Percentiles rank a stretch among this genome's conserved stretches.
Conservation (phyloP, 352 stramenopile genomes). For the Pythium rishiriense region DNA sequence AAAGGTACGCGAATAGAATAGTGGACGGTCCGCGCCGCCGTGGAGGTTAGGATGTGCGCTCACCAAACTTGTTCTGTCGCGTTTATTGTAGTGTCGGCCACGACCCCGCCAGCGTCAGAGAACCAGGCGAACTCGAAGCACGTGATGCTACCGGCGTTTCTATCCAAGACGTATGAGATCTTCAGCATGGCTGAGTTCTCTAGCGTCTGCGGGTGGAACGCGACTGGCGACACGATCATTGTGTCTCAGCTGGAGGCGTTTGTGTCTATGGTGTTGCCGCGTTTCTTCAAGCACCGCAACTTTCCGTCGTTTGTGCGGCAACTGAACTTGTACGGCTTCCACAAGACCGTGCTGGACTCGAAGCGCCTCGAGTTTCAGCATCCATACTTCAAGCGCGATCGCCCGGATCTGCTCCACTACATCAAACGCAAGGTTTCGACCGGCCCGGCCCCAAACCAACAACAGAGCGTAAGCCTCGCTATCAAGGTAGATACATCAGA, state of each 20-base stretch:
- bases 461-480: conserved; percentile 48
- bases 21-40: neutral
- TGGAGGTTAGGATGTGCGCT: neutral
- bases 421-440: conserved; percentile 90
- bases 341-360: conserved; percentile 92
- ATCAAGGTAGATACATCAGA: conserved; percentile 42
- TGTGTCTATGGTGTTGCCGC: conserved; percentile 79
- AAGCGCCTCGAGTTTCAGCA: conserved; percentile 94
- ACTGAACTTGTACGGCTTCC: conserved; percentile 94
- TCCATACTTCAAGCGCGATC: conserved; percentile 88
- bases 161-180: conserved; percentile 95
- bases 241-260: conserved; percentile 87
- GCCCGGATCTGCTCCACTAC: conserved; percentile 80
- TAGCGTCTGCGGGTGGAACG: conserved; percentile 90
- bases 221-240: conserved; percentile 91
- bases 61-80: neutral
- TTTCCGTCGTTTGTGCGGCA: conserved; percentile 94
- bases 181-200: conserved; percentile 86
- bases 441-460: conserved; percentile 28
- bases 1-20: conserved; percentile 7
- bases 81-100: neutral
- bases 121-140: conserved; percentile 50
- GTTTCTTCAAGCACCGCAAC: conserved; percentile 94
- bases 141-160: conserved; percentile 87
- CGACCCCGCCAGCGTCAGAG: neutral